phyloP scores from a whole-genome alignment of 805 yeast genomes.

The Hanseniaspora lindneri region DNA sequence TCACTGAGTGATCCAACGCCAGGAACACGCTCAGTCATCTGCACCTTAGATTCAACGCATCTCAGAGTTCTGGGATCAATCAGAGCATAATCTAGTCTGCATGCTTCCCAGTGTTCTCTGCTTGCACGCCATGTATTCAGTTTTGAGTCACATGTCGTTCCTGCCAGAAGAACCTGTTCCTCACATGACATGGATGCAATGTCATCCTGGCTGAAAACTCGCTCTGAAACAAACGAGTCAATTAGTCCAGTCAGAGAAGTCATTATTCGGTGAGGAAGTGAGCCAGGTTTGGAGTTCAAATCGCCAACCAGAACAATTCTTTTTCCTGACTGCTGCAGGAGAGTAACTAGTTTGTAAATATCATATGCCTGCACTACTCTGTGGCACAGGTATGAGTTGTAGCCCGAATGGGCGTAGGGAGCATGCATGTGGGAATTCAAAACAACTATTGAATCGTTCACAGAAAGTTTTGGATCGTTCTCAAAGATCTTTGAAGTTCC shows the following conservation, averaged over 20 bases:
- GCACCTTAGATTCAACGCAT: constrained; percentile 54
- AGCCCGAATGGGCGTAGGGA: constrained; percentile 73
- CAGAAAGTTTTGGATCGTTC: too few species aligned
- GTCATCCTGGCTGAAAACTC: constrained; percentile 23
- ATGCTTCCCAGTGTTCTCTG: constrained; percentile 53
- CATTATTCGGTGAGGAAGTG: constrained; percentile 65
- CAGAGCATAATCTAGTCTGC: constrained; percentile 81
- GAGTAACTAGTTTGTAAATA: constrained; percentile 51
- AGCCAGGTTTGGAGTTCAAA: constrained; percentile 77
- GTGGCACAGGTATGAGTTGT: constrained; percentile 81
- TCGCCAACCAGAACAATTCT: constrained; percentile 88
- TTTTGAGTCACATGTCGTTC: constrained; percentile 80
- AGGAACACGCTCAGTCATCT: constrained; percentile 58
- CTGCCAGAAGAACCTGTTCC: constrained; percentile 60
- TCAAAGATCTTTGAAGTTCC: too few species aligned
- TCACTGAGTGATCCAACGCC: constrained; percentile 73
- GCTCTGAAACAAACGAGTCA: constrained; percentile 62
- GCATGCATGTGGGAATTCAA: constrained; percentile 96
- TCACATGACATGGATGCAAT: constrained; percentile 15
- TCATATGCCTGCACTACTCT: constrained; percentile 97
- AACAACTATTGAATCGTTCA: constrained; percentile 49
- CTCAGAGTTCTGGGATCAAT: constrained; percentile 45
- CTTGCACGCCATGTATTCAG: constrained; percentile 72
- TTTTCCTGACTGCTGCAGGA: constrained; percentile 58
- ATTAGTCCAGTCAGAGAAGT: constrained; percentile 53